Conservation (phyloP, 768 basidiomycete species). For the Russula sp. region DNA sequence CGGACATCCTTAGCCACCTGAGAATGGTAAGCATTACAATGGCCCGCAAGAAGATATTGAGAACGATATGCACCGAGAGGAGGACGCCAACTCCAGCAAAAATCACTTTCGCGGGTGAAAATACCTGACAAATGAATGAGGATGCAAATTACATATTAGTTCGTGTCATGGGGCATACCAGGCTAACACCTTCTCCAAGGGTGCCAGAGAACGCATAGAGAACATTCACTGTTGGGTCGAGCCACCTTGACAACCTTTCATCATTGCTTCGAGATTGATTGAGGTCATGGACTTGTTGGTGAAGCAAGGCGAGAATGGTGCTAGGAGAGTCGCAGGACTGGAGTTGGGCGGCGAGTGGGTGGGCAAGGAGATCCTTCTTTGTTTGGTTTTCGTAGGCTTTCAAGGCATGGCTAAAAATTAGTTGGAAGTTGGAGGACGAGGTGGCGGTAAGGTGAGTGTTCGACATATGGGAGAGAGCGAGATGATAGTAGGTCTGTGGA, state of each 20-base stretch:
- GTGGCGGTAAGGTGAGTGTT: not conserved
- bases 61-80: not conserved
- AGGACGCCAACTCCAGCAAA: not conserved
- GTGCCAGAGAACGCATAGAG: not conserved
- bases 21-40: not conserved
- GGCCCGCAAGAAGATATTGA: too few relatives aligned
- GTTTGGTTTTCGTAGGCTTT: not conserved
- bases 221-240: not conserved
- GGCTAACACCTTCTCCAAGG: not conserved
- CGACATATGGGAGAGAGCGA: not conserved
- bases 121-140: not conserved
- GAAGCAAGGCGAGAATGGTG: not conserved
- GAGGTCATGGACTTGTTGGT: not conserved
- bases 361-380: not conserved
- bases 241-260: not conserved
- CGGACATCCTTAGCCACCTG: not conserved
- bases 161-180: not conserved
- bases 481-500: not conserved
- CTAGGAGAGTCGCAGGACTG: not conserved
- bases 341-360: not conserved
- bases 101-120: not conserved
- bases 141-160: not conserved
- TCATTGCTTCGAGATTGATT: not conserved
- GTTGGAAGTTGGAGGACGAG: not conserved
- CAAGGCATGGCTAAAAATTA: not conserved